Percentiles rank a stretch among this genome's conserved stretches.
These are phyloP conservation scores for Xylariales sp. DNA, from an alignment of 2,329 filamentous ascomycete genomes.

Conservation along the genomic window DNA sequence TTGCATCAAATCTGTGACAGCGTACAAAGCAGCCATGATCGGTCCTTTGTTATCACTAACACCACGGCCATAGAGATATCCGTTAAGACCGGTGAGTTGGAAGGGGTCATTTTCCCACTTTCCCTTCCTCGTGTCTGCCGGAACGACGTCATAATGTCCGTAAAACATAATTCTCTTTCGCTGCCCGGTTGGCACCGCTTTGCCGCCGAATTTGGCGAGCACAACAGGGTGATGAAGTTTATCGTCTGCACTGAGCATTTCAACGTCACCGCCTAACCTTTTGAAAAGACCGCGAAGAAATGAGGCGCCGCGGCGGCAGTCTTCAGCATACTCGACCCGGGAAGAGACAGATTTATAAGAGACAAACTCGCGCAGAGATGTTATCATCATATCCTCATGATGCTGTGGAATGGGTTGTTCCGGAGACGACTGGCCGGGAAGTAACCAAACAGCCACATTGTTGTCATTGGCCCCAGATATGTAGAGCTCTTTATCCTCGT, in stretches of 20 bases:
- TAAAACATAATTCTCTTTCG: conserved; percentile 95
- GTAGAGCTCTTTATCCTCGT: conserved; percentile 81
- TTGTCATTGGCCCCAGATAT: conserved; percentile 96
- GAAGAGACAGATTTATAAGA: conserved; percentile 93
- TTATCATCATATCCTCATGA: conserved; percentile 69
- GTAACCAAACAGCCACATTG: conserved; percentile 87
- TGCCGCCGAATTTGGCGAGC: conserved; percentile 86
- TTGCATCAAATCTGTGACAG: conserved; percentile 87
- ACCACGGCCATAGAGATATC: conserved; percentile 94
- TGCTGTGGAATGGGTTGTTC: conserved; percentile 53
- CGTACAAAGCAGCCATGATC: conserved; percentile 92
- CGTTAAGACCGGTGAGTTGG: conserved; percentile 86
- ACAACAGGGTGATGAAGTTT: conserved; percentile 88
- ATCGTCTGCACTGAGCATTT: conserved; percentile 86
- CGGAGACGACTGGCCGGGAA: conserved; percentile 60
- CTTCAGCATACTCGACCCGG: conserved; percentile 84
- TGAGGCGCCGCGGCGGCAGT: conserved; percentile 91
- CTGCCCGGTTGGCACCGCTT: conserved; percentile 70
- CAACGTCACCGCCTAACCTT: conserved; percentile 87
- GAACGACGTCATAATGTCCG: conserved; percentile 96
- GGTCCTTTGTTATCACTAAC: conserved; percentile 98
- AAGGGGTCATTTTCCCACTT: conserved; percentile 94
- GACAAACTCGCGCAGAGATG: conserved; percentile 85
- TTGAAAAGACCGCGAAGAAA: conserved; percentile 92
- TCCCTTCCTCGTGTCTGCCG: conserved; percentile 82